Base-by-base conservation (phyloP, 2,329 filamentous ascomycete species). In the Botryotinia calthae region DNA sequence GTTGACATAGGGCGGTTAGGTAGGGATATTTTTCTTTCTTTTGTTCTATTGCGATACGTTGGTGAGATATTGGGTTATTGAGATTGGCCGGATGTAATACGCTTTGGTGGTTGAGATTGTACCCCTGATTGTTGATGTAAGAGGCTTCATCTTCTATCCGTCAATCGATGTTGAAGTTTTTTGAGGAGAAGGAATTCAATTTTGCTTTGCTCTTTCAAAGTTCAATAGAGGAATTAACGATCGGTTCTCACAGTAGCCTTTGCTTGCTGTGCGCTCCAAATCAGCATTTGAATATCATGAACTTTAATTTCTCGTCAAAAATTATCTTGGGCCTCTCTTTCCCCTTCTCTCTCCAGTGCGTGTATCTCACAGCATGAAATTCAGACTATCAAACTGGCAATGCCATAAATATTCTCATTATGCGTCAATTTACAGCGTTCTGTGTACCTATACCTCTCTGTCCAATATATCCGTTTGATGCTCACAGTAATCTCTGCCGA, bases 391-490 rank as follows among this genome's bases (percentile, higher is more conserved):
- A 56, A 18, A 56, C 14, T 56, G n/a, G 12, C 14, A 8, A 31
- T 28, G 1, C 4, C 51, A 28, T 18, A 9, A 56, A 8, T 18
- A 5, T 31, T 56, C n/a, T 56, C 14, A 56, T 18, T 8, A 9
- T 28, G 6, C n/a, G 28, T 56, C 14, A 0, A 54, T 28, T 28
- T 18, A 18, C 2, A 56, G 51, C 2, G 6, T 18, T 28, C n/a
- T 4, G 6, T 6, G n/a, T 54, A 54, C 2, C 0, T 18, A 56
- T 18, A 28, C n/a, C 14, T 28, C n/a, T 56, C 51, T 56, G 14
- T 14, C 2, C n/a, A 56, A 18, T 28, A 9, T 18, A 18, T 18
- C 1, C 7, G 14, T 18, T 16, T 1, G 1, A 0, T 28, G 51
- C n/a, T 56, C 51, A 56, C 7, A 28, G 10, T 28, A 8, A 18